phyloP scores from a whole-genome alignment of 257 asterid species.

The Capsicum baccatum region DNA sequence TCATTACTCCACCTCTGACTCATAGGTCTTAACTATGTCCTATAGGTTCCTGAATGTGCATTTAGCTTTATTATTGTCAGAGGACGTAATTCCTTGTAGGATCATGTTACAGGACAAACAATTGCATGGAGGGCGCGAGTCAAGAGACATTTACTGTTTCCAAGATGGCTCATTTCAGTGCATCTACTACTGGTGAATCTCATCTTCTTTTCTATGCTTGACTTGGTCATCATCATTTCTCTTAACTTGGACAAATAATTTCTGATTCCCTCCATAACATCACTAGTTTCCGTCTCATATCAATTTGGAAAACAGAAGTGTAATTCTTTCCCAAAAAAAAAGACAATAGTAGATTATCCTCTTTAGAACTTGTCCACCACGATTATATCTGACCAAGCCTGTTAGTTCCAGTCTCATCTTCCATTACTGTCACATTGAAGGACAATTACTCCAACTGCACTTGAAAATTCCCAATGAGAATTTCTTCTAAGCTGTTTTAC shows the following conservation, averaged over 20 bases:
- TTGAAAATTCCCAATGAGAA: not conserved
- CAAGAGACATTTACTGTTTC: not conserved
- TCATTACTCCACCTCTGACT: not conserved
- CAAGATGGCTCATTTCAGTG: not conserved
- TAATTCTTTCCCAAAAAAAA: not conserved
- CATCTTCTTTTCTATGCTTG: not conserved
- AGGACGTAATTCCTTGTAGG: constrained; percentile 11
- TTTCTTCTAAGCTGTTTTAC: not conserved
- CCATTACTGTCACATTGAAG: not conserved
- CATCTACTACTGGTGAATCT: not conserved
- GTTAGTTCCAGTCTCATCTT: not conserved
- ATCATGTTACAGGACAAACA: not conserved
- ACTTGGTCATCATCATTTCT: constrained; percentile 14
- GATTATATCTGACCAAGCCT: not conserved
- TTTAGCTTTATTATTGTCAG: not conserved
- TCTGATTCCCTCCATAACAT: not conserved
- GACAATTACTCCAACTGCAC: not conserved
- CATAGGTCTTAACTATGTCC: not conserved
- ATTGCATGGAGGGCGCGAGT: not conserved
- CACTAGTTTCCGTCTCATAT: not conserved
- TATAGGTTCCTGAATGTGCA: not conserved
- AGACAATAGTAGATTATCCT: not conserved
- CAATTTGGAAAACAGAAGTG: not conserved
- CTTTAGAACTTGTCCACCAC: constrained; percentile 22
- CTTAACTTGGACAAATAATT: not conserved